These are phyloP conservation scores for Lophiotrema nucula DNA, from an alignment of 495 filamentous ascomycete species.

Conservation along the genomic window DNA sequence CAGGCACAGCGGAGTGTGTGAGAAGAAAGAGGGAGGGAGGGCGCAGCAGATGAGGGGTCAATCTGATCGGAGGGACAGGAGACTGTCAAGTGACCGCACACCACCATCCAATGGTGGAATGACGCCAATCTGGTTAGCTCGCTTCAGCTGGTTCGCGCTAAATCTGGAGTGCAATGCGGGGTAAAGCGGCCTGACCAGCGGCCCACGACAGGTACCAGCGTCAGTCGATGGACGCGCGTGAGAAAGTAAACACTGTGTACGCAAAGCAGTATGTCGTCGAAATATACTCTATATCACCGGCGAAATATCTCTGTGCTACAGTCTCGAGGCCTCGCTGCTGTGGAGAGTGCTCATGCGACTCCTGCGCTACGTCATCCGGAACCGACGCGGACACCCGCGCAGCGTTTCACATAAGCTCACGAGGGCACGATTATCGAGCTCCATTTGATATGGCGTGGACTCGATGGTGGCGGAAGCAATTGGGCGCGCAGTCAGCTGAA, in stretches of 20 bases:
- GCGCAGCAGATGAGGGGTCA: constrained; percentile 31
- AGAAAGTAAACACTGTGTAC: no score
- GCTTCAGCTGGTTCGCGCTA: constrained; percentile 9
- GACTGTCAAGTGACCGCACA: constrained; percentile 34
- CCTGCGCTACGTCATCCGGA: constrained; percentile 19
- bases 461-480: no score
- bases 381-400: background rate
- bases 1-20: constrained; percentile 10
- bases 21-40: constrained; percentile 22
- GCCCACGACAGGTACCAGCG: no score
- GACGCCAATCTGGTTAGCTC: constrained; percentile 23
- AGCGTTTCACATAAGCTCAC: constrained; percentile 1
- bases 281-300: no score
- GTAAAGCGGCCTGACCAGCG: no score
- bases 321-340: no score
- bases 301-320: no score
- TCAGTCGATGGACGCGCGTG: no score
- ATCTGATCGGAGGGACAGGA: constrained; percentile 15
- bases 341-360: constrained; percentile 18
- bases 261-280: no score
- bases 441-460: no score
- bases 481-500: no score
- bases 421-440: no score
- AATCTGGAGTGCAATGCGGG: constrained; percentile 25
- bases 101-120: constrained; percentile 27